Percentiles rank a stretch among this genome's conserved stretches.
These are phyloP conservation scores for Tubosaeta sp. DNA, from an alignment of 768 basidiomycete genomes.

Conservation along the genomic window DNA sequence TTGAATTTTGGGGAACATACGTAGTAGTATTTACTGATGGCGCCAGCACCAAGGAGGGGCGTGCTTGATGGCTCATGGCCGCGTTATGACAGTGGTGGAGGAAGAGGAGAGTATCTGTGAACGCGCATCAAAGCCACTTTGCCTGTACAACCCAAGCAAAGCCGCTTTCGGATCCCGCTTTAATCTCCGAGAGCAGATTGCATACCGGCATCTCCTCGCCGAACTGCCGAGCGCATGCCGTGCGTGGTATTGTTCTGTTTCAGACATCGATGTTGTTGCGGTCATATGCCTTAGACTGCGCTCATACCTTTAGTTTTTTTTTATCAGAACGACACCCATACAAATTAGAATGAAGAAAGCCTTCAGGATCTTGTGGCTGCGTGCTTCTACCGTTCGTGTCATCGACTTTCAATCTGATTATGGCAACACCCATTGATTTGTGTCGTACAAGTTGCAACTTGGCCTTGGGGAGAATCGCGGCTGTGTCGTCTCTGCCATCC, in stretches of 20 bases:
- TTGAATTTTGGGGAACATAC: constrained; percentile 40
- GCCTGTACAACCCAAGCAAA: constrained; percentile 29
- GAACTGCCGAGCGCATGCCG: constrained; percentile 20
- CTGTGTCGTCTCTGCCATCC: too few relatives aligned
- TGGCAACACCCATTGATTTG: too few relatives aligned
- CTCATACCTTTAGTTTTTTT: too few relatives aligned
- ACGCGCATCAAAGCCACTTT: constrained; percentile 33
- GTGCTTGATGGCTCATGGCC: constrained; percentile 59
- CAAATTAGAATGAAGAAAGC: too few relatives aligned
- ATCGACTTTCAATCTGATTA: too few relatives aligned
- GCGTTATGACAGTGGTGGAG: constrained; percentile 25
- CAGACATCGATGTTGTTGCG: not conserved
- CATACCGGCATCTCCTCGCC: constrained; percentile 21
- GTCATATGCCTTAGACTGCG: too few relatives aligned
- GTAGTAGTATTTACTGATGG: constrained; percentile 84
- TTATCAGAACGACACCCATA: too few relatives aligned
- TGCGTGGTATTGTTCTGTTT: constrained; percentile 10
- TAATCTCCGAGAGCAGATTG: constrained; percentile 12
- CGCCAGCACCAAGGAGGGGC: constrained; percentile 67
- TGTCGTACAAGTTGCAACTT: too few relatives aligned
- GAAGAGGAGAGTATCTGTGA: constrained; percentile 19
- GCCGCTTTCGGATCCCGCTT: constrained; percentile 24
- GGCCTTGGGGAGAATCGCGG: too few relatives aligned
- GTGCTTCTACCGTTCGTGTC: too few relatives aligned
- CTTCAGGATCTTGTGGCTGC: too few relatives aligned